These are phyloP conservation scores for Aegilops bicornis DNA, from an alignment of 176 grass and related monocot species.

Conservation along the genomic window DNA sequence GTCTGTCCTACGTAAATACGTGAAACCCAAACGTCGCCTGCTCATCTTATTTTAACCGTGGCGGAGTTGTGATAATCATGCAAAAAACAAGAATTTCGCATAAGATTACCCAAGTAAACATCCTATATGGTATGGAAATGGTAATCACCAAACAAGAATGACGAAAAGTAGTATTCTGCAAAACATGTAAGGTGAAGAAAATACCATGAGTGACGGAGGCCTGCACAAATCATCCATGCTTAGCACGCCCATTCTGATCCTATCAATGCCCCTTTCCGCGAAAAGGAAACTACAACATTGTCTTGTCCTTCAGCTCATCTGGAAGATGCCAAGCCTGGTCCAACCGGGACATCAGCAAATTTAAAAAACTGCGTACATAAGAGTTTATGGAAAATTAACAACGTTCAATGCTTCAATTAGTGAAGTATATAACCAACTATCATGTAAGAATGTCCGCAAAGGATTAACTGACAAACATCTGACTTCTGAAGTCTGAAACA, in stretches of 20 bases:
- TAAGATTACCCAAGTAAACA: neutral
- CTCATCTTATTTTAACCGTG: neutral
- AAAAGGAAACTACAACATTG: too few relatives aligned
- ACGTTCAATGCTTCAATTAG: neutral
- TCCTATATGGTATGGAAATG: neutral
- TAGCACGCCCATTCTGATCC: neutral
- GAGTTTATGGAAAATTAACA: neutral
- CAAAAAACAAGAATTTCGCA: neutral
- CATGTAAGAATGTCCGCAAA: neutral
- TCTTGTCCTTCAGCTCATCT: too few relatives aligned
- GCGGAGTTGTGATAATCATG: neutral
- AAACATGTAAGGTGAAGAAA: neutral
- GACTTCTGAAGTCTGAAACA: neutral
- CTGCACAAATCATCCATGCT: neutral
- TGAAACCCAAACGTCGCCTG: neutral
- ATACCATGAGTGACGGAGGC: neutral
- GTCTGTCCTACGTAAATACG: neutral
- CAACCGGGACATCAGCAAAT: neutral
- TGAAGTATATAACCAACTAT: neutral
- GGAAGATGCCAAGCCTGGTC: neutral
- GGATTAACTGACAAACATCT: neutral
- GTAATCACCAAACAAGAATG: neutral
- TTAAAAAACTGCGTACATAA: too few relatives aligned
- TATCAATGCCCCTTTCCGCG: neutral
- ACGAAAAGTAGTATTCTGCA: neutral